Evolutionary conservation across 805 yeast species (phyloP).

Genomic region (Ogataea haglerorum): DNA sequence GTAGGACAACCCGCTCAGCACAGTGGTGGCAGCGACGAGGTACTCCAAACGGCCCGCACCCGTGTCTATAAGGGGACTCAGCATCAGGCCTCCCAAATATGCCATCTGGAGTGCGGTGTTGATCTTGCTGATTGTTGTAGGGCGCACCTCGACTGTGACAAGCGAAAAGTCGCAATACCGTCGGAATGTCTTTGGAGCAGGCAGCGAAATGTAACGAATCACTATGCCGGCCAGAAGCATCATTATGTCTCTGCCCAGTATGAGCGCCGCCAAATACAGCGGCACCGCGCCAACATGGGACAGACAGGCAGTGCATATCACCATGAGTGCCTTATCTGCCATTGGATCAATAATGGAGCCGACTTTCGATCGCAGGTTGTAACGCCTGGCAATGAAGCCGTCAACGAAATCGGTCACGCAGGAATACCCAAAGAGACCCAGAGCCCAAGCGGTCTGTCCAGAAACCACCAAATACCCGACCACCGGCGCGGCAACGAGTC

Average conservation of each 20-base stretch:
- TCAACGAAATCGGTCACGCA: conserved; percentile 90
- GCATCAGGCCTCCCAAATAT: conserved; percentile 65
- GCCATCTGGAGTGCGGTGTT: conserved; percentile 93
- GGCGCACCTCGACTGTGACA: conserved; percentile 83
- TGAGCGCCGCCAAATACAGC: conserved; percentile 56
- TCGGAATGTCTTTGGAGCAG: conserved; percentile 67
- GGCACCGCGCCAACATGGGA: conserved; percentile 73
- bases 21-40: conserved; percentile 66
- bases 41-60: conserved; percentile 39
- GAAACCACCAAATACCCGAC: conserved; percentile 76
- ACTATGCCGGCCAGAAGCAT: conserved; percentile 70
- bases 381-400: conserved; percentile 85
- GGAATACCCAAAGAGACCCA: conserved; percentile 75
- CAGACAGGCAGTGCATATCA: conserved; percentile 75
- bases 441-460: conserved; percentile 60
- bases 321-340: conserved; percentile 91
- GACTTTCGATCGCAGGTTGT: conserved; percentile 69
- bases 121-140: conserved; percentile 79
- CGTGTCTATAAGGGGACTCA: conserved; percentile 44
- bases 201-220: conserved; percentile 68
- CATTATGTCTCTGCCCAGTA: conserved; percentile 79
- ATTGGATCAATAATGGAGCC: conserved; percentile 93
- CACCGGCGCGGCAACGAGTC: conserved; percentile 79
- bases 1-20: conserved; percentile 76
- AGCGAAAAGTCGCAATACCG: conserved; percentile 76